Conservation (phyloP, 192 early-diverging fungal species). For the Funneliformis mosseae region DNA sequence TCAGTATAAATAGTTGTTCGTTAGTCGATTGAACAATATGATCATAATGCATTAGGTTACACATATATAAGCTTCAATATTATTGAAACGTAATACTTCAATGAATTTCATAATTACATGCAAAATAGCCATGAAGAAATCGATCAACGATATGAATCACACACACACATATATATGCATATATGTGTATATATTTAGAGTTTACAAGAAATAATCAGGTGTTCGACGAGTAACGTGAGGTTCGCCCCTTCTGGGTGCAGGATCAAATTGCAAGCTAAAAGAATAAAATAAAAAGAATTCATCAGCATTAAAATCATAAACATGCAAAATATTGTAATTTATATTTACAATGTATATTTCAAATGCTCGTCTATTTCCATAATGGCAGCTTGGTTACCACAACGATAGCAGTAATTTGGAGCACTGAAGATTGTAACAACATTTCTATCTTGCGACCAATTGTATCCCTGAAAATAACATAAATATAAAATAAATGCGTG, state of each 20-base stretch:
- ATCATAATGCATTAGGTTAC: neutral
- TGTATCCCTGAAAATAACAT: constrained; percentile 64
- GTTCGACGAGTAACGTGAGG: constrained; percentile 98
- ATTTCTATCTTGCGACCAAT: constrained; percentile 98
- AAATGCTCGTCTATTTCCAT: constrained; percentile 99
- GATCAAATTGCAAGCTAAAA: constrained; percentile 89
- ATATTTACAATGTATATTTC: constrained; percentile 94
- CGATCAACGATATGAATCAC: constrained; percentile 19
- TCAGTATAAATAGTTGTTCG: neutral
- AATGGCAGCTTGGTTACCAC: constrained; percentile 99
- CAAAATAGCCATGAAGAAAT: neutral
- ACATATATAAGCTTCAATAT: neutral
- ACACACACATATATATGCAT: too few species aligned
- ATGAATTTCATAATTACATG: constrained; percentile 9
- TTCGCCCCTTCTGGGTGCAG: constrained; percentile 84
- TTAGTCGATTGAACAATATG: neutral
- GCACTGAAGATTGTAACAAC: constrained; percentile 99
- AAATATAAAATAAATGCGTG: neutral
- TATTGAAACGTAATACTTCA: too few species aligned
- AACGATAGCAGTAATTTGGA: constrained; percentile 99
- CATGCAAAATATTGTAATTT: neutral
- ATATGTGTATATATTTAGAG: neutral
- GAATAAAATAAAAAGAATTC: neutral
- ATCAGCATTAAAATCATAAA: constrained; percentile 8
- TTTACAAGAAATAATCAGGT: constrained; percentile 97